Base-by-base conservation (phyloP, 805 yeast genomes). In the Hanseniaspora valbyensis region DNA sequence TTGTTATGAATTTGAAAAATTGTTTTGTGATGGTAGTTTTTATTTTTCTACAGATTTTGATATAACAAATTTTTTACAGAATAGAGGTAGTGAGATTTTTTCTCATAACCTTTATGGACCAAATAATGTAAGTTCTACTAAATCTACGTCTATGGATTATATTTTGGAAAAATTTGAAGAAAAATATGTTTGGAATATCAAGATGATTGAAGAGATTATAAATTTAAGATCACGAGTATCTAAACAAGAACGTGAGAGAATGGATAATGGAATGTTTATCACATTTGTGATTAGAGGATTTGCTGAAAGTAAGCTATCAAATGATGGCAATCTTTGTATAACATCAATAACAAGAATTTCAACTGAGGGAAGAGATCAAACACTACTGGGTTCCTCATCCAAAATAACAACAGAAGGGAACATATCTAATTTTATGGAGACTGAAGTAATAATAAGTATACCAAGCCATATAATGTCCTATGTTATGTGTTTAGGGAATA, bases 41-140 rank as follows among this genome's bases (percentile, higher is more conserved):
- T 89, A 85, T 65, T 92, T 80, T 66, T 84, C 96, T 24, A 79
- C 85, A 26, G 89, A 85, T 63, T 90, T 87, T 61, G 98, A 92
- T 61, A 67, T 92, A 53, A 90, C 97, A 0, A 81, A 83, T 40
- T 71, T 76, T 3, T 66, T 89, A 43, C 96, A 90, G 65, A 77
- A 75, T 52, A 69, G 92, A 61, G 86, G 85, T 9, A 45, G 29
- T 22, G 50, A 45, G 19, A 45, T 45, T 5, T 45, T 45, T 39
- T 40, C 50, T 1, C 38, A 45, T 16, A 45, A 29, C 12, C n/a
- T 22, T 14, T 39, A 45, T 39, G 41, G 21, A 3, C 14, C 14
- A 6, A n/a, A 21, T 5, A 38, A 22, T 19, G 37, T 28, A n/a
- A 34, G 39, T 34, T 34, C 39, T 7, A 34, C 8, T 6, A 63